phyloP scores from a whole-genome alignment of 768 basidiomycete genomes.

The Lactarius vividus region DNA sequence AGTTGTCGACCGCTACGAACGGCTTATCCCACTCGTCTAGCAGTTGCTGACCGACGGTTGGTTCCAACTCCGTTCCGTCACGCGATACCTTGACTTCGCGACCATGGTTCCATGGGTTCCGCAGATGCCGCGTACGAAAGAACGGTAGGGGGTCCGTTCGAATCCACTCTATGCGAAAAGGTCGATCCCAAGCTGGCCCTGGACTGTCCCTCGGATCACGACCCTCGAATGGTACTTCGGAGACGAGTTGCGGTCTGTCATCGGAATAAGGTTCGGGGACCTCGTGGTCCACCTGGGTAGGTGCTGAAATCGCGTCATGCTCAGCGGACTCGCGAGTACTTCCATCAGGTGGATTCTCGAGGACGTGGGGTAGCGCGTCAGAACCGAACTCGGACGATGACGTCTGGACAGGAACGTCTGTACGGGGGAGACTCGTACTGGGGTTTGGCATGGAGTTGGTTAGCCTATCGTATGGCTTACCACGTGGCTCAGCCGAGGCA shows the following conservation, averaged over 20 bases:
- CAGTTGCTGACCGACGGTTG: constrained; percentile 61
- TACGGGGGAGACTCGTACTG: constrained; percentile 32
- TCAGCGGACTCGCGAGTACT: background rate
- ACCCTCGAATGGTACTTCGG: constrained; percentile 31
- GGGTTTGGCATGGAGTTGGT: constrained; percentile 31
- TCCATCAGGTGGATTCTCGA: constrained; percentile 28
- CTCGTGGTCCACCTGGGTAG: constrained; percentile 11
- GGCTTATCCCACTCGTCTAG: constrained; percentile 65
- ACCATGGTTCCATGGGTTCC: constrained; percentile 93
- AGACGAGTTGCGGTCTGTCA: background rate
- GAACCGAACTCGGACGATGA: constrained; percentile 41
- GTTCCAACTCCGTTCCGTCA: constrained; percentile 93
- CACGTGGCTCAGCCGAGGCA: constrained; percentile 54
- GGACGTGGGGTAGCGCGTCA: constrained; percentile 41
- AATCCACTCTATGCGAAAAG: constrained; percentile 85
- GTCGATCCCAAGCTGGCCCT: constrained; percentile 59
- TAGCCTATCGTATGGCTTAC: constrained; percentile 37
- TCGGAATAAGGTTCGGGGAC: background rate
- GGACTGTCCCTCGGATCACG: constrained; percentile 27
- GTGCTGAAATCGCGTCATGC: constrained; percentile 4
- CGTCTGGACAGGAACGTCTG: constrained; percentile 10
- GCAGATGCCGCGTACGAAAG: constrained; percentile 67
- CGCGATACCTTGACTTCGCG: constrained; percentile 77
- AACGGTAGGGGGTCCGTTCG: constrained; percentile 72
- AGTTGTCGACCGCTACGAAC: constrained; percentile 23